Conservation (phyloP, 495 filamentous ascomycete species). For the Podospora tetraspora region DNA sequence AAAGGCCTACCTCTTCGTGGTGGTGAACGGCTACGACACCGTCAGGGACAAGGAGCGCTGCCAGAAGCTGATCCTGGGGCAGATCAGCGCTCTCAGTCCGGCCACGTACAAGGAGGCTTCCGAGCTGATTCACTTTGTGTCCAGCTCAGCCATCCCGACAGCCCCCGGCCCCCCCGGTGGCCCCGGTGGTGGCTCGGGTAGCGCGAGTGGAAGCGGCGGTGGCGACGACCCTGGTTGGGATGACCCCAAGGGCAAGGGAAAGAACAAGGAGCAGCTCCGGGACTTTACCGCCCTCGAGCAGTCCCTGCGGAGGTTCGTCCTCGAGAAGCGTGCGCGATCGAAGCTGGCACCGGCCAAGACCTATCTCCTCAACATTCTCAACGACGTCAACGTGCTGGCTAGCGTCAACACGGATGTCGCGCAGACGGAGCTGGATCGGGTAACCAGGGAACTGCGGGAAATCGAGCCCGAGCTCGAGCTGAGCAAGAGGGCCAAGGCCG, state of each 20-base stretch:
- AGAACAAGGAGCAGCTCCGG: slow-evolving; percentile 76
- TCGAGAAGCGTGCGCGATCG: slow-evolving; percentile 90
- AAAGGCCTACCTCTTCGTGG: slow-evolving; percentile 98
- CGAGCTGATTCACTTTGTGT: slow-evolving; percentile 96
- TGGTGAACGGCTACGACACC: slow-evolving; percentile 94
- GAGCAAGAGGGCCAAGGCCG: slow-evolving; percentile 73
- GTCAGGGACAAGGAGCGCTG: slow-evolving; percentile 80
- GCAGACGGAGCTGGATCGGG: slow-evolving; percentile 77
- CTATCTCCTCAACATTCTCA: slow-evolving; percentile 89
- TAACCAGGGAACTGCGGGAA: slow-evolving; percentile 70
- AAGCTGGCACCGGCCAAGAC: slow-evolving; percentile 95
- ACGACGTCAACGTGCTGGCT: slow-evolving; percentile 76
- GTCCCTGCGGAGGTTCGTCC: slow-evolving; percentile 84
- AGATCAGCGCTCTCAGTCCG: slow-evolving; percentile 78
- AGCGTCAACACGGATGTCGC: slow-evolving; percentile 84
- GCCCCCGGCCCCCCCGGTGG: slow-evolving; percentile 50
- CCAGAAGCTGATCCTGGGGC: slow-evolving; percentile 86
- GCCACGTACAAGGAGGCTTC: slow-evolving; percentile 86
- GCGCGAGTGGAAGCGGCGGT: slow-evolving; percentile 48
- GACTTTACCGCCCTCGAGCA: slow-evolving; percentile 88
- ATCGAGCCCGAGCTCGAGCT: slow-evolving; percentile 80
- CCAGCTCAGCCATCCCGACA: slow-evolving; percentile 86
- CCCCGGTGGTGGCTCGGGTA: slow-evolving; percentile 55
- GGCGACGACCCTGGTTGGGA: slow-evolving; percentile 55
- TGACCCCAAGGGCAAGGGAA: slow-evolving; percentile 79